Percentiles rank a stretch among this genome's conserved stretches.
Evolutionary conservation across 2,329 filamentous ascomycete genomes (phyloP).

Genomic region (Aureobasidium uvarum): DNA sequence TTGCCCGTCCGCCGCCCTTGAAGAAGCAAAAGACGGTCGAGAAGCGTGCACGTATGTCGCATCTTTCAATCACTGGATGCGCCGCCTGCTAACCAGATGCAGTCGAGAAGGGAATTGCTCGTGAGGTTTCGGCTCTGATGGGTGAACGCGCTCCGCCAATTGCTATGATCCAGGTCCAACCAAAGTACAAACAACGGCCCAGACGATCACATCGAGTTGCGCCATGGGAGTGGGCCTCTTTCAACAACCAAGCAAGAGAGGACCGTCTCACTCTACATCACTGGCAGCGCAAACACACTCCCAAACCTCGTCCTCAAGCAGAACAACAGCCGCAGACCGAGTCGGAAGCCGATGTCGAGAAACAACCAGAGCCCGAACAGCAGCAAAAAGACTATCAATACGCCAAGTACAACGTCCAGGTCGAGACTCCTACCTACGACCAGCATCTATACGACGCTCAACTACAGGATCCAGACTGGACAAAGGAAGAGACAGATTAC

Average conservation of each 20-base stretch:
- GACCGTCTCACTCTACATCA: constrained; percentile 73
- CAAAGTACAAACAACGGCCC: constrained; percentile 51
- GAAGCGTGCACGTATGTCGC: constrained; percentile 53
- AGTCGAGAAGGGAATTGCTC: constrained; percentile 46
- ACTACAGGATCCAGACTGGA: constrained; percentile 75
- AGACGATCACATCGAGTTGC: constrained; percentile 48
- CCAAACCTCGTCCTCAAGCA: constrained; percentile 31
- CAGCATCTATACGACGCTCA: constrained; percentile 81
- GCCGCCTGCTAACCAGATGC: constrained; percentile 8
- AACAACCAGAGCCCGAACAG: constrained; percentile 39
- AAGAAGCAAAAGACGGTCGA: constrained; percentile 73
- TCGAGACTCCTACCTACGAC: constrained; percentile 75
- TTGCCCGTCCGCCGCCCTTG: constrained; percentile 53
- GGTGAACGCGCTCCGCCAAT: constrained; percentile 54
- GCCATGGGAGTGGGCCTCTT: constrained; percentile 58
- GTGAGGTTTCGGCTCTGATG: constrained; percentile 52
- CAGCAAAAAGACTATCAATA: constrained; percentile 59
- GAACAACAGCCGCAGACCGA: constrained; percentile 33
- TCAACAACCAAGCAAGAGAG: constrained; percentile 72
- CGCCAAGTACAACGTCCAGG: constrained; percentile 82
- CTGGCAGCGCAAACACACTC: constrained; percentile 66
- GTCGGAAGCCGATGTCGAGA: constrained; percentile 32
- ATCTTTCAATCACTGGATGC: not conserved
- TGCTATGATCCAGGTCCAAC: constrained; percentile 49
- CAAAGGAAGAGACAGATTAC: constrained; percentile 91